Evolutionary conservation across 2,329 filamentous ascomycete genomes (phyloP), one percentile per base, ranked within the genome.

Genomic region (Teratosphaeria nubilosa): DNA sequence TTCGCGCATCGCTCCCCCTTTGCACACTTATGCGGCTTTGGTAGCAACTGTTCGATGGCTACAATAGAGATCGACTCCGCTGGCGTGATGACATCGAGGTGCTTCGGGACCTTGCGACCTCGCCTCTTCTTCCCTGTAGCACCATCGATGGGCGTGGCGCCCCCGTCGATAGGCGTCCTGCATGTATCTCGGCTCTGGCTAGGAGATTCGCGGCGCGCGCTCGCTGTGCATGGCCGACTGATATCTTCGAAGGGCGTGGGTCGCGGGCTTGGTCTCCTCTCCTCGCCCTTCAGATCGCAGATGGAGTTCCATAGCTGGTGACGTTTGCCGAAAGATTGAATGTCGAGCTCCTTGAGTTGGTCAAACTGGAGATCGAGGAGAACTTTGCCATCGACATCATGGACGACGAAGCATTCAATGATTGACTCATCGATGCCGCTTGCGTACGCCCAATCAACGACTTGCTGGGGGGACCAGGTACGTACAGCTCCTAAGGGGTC

Each of bases 341-440:
- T 92, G 64, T 86, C 86, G 20, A 94, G 80, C 73, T 94, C 89
- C 71, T 87, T 87, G 58, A 94, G 76, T 66, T 94, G 91, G 63
- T 95, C 90, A 65, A 92, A 91, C 69, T 95, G 91, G 51, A 99
- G 77, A n/a, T 92, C 91, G 56, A 95, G 85, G 22, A 97, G 77
- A 58, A 97, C 89, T 4, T 85, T 81, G 14, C 92, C 92, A 27
- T 87, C 90, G 72, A 99, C 96, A 70, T 99, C 92, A 72, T 99
- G 95, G 67, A 87, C 83, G 61, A 91, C 81, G 68, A 99, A 96
- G 65, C 87, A 89, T 68, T 95, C 86, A 11, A 94, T 86, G 55
- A 92, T 80, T 6, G 80, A 76, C 55, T 84, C 76, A 70, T 96
- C 91, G 70, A 95, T 85, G 65, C 89, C 90, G 51, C 86, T 83